A percentile compares a stretch with the other conserved stretches of the same genome.
Conservation (phyloP, 2,329 filamentous ascomycete species). For the Colletotrichum lentis region DNA sequence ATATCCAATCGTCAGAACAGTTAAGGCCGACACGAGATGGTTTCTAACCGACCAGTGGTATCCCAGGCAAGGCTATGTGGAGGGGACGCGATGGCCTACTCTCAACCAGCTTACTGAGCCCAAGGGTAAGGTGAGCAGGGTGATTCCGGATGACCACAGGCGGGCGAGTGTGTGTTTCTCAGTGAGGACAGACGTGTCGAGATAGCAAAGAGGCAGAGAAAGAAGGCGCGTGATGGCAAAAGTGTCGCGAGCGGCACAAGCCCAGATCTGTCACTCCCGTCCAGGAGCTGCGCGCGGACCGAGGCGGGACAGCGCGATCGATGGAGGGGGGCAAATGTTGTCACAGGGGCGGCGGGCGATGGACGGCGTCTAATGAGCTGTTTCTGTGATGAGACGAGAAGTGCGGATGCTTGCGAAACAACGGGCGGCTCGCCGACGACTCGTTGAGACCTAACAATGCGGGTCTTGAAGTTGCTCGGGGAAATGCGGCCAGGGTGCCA, state of each 20-base stretch:
- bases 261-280: slow-evolving; percentile 1
- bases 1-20: slow-evolving; percentile 1
- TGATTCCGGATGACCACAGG: not conserved
- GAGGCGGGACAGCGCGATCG: slow-evolving; percentile 14
- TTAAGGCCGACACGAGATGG: not conserved
- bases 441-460: slow-evolving; percentile 9
- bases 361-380: slow-evolving; percentile 31
- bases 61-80: not conserved
- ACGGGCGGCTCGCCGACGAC: slow-evolving; percentile 29
- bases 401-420: slow-evolving; percentile 1
- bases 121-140: not conserved
- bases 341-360: slow-evolving; percentile 7
- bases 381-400: slow-evolving; percentile 27
- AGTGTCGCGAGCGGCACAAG: slow-evolving; percentile 21
- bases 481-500: slow-evolving; percentile 3
- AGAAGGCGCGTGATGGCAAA: not conserved
- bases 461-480: slow-evolving; percentile 9
- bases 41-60: not conserved
- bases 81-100: not conserved
- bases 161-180: not conserved
- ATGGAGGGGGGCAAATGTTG: slow-evolving; percentile 12
- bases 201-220: slow-evolving; percentile 9
- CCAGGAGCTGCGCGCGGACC: slow-evolving; percentile 17
- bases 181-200: slow-evolving; percentile 1
- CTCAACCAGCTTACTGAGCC: not conserved